Evolutionary conservation across 257 asterid genomes (phyloP).

Genomic region (Capsicum chinense): DNA sequence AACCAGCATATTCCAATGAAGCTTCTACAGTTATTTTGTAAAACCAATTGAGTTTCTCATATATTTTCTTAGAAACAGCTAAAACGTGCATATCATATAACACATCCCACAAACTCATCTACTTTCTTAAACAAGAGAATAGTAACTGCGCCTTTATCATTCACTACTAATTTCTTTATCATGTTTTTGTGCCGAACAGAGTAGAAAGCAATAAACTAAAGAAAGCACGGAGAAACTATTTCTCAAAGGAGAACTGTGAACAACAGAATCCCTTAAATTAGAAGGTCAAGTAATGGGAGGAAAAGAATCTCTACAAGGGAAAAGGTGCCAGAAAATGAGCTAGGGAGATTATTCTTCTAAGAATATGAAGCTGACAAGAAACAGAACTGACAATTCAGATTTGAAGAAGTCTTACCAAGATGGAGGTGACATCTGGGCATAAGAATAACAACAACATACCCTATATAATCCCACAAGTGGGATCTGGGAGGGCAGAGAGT

Average conservation of each 20-base stretch:
- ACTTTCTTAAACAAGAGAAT: constrained; percentile 17
- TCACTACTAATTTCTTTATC: neutral
- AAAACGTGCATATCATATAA: neutral
- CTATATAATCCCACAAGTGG: no score
- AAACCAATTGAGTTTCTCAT: neutral
- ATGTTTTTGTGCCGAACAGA: neutral
- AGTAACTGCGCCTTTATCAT: neutral
- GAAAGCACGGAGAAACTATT: neutral
- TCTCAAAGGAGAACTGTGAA: constrained; percentile 20
- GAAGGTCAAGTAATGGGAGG: neutral
- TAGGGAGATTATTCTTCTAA: neutral
- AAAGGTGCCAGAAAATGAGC: neutral
- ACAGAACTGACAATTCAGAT: neutral
- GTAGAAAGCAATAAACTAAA: neutral
- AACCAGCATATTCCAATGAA: neutral
- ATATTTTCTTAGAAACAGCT: neutral
- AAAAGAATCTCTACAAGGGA: neutral
- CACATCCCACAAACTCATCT: neutral
- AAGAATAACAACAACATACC: no score
- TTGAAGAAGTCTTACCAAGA: neutral
- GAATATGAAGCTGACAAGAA: neutral
- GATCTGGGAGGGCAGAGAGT: no score
- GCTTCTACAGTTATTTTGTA: neutral
- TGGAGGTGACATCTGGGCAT: neutral
- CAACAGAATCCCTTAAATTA: constrained; percentile 21